Base-by-base conservation (phyloP, 352 stramenopile genomes). In the Globisporangium emineosum region DNA sequence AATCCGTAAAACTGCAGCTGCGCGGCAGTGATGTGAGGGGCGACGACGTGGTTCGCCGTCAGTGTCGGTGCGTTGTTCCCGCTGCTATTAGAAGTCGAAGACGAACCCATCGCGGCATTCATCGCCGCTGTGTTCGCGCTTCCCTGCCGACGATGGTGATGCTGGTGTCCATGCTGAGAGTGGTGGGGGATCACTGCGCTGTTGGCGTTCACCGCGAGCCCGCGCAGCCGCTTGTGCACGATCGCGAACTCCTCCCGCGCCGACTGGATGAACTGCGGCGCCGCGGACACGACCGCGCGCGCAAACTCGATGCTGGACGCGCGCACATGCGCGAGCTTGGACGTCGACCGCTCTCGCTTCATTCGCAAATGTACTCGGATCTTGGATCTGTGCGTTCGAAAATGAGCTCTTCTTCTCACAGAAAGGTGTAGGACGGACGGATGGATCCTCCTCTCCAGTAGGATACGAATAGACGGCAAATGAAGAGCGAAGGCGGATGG, bases 321-420 rank as follows among this genome's bases (percentile, higher is more conserved):
- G 45, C 65, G 54, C 33, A 67, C 50, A 59, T 72, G 63, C 40
- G 67, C 64, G 35, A 81, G 55, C 17, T 59, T 64, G 25, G 62
- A 73, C 43, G 72, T 57, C 25, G 75, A 72, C 30, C 75, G 75
- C 60, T 84, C 75, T 50, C 75, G 77, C 62, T 84, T 83, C 77
- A 86, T 7, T 21, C 2, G 4, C 15, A n/a, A n/a, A n/a, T 15
- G 19, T 5, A 15, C 37, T 43, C 32, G 9, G 32, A 12, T 35
- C 33, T 47, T 47, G 40, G 40, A 47, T 47, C 40, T 6, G 40
- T 17, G 19, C 40, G 40, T 47, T 47, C 40, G 40, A 57, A 57
- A 35, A 27, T 42, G 29, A 57, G 5, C 17, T n/a, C 19, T 15
- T 21, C 17, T 47, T 21, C 40, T 17, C 17, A 21, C 40, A 21